Conservation (phyloP, 257 asterid species). For the Solanum pimpinellifolium region DNA sequence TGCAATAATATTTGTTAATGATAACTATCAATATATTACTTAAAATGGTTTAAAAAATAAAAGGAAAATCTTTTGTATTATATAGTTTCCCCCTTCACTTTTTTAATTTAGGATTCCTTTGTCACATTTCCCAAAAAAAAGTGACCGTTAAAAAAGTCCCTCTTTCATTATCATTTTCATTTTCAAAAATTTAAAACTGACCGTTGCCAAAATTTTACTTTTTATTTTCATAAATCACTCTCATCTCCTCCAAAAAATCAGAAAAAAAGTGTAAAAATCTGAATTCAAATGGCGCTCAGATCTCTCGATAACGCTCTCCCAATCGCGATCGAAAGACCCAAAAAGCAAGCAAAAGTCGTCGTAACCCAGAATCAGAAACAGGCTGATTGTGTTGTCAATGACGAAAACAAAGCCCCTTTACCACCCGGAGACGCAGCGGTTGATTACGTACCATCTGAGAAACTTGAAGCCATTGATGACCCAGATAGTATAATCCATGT, state of each 20-base stretch:
- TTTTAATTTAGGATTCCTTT: background rate
- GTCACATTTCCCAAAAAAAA: background rate
- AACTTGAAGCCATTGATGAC: slow-evolving; percentile 43
- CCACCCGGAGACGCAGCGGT: slow-evolving; percentile 43
- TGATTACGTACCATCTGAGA: slow-evolving; percentile 62
- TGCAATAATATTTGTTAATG: too few species aligned
- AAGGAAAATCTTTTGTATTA: background rate
- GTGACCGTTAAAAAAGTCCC: slow-evolving; percentile 36
- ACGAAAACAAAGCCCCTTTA: slow-evolving; percentile 56
- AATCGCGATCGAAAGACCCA: slow-evolving; percentile 51
- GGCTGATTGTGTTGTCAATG: slow-evolving; percentile 41
- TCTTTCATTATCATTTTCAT: background rate
- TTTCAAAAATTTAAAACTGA: slow-evolving; percentile 53
- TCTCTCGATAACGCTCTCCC: slow-evolving; percentile 74
- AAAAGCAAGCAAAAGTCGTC: slow-evolving; percentile 51
- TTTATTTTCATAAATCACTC: slow-evolving; percentile 6
- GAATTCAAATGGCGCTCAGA: slow-evolving; percentile 63
- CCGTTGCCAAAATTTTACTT: slow-evolving; percentile 47
- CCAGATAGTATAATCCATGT: slow-evolving; percentile 66
- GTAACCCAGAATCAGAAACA: slow-evolving; percentile 20
- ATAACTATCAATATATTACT: background rate
- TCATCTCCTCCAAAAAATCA: background rate
- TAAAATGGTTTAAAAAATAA: background rate
- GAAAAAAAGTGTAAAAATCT: background rate
- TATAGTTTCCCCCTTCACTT: background rate